Base-by-base conservation (phyloP, 1,284 basidiomycete species). In the Ceratobasidium papillatum region DNA sequence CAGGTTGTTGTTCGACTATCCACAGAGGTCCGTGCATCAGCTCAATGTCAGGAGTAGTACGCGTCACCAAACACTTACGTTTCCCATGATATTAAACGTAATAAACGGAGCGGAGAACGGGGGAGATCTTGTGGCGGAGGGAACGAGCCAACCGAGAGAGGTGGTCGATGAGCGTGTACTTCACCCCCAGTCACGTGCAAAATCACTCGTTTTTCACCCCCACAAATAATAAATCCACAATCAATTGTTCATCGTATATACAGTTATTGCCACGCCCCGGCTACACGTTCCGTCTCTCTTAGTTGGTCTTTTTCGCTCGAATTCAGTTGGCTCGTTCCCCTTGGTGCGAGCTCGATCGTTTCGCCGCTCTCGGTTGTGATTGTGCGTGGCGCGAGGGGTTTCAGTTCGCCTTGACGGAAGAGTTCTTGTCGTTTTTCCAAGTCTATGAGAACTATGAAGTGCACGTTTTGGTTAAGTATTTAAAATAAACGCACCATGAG, bases 401-500 rank as follows among this genome's bases (percentile, higher is more conserved):
- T 76, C 45, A 84, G 78, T 30, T 83, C 78, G 17, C 78, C 78
- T 56, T 78, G 79, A 4, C 80, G 79, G 68, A 92, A 85, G 63
- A 87, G 88, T 80, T 94, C 91, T 79, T 94, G 92, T 14, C 88
- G 84, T 80, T 94, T 94, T 82, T 95, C 92, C 4, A 94, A 81
- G 81, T 94, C 90, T 91, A 75, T 3, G n/a, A n/a, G n/a, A n/a
- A n/a, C n/a, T n/a, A n/a, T n/a, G n/a, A n/a, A n/a, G n/a, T n/a
- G n/a, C n/a, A n/a, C n/a, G n/a, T n/a, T n/a, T n/a, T n/a, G n/a
- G n/a, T n/a, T n/a, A 41, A 56, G 43, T 38, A 66, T 45, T 65
- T 19, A 49, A 5, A 25, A 32, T 56, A 43, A 30, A 52, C 87
- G 27, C 78, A 92, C 91, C 93, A 78, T 91, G 88, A 7, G 92